These are phyloP conservation scores for Rhodocollybia butyracea DNA, from an alignment of 768 basidiomycete species.

Conservation along the genomic window DNA sequence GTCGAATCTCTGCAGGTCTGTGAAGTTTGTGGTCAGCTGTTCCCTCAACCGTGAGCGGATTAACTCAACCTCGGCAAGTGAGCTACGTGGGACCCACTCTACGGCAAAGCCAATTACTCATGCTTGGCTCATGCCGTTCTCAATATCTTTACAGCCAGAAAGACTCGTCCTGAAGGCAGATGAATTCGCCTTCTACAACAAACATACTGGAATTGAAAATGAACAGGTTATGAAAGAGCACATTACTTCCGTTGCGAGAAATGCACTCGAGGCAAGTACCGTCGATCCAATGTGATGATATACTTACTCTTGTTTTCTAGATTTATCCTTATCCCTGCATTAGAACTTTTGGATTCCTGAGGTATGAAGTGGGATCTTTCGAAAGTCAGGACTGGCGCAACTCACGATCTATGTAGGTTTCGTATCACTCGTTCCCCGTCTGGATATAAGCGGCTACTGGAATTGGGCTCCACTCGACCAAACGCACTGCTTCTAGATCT, in stretches of 20 bases:
- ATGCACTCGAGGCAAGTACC: constrained; percentile 15
- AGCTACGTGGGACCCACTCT: no score
- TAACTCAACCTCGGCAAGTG: no score
- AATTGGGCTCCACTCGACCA: constrained; percentile 14
- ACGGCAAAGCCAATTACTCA: no score
- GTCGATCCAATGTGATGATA: neutral
- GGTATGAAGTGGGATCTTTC: no score
- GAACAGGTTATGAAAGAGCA: constrained; percentile 18
- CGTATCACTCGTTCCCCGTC: constrained; percentile 17
- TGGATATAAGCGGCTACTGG: constrained; percentile 17
- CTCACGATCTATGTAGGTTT: neutral
- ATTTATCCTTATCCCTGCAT: constrained; percentile 37
- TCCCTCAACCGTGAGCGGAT: no score
- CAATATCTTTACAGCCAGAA: no score
- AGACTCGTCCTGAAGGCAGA: neutral
- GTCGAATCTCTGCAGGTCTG: no score
- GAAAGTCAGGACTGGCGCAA: neutral
- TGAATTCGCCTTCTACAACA: constrained; percentile 16
- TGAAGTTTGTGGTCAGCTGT: no score
- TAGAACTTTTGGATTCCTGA: constrained; percentile 30
- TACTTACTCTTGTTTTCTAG: constrained; percentile 14
- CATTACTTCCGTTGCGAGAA: constrained; percentile 12
- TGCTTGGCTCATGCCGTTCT: no score
- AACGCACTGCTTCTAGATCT: constrained; percentile 22
- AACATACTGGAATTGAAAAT: constrained; percentile 17